Evolutionary conservation across 345 rosid genomes (phyloP).

Genomic region (Abelmoschus esculentus): DNA sequence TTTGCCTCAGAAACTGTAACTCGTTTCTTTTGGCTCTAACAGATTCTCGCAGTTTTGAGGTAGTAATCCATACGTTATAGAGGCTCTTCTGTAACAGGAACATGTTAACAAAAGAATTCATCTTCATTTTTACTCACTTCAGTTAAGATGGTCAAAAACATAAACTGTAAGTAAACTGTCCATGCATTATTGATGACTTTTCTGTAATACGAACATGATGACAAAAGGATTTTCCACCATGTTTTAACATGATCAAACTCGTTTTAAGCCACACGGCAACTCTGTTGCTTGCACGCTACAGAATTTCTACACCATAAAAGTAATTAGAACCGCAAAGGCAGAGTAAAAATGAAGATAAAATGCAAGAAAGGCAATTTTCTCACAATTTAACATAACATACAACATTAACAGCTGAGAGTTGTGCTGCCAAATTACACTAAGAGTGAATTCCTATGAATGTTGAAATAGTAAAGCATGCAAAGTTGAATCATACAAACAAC

Average conservation of each 20-base stretch:
- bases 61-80: slow-evolving; percentile 45
- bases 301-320: neutral
- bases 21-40: slow-evolving; percentile 54
- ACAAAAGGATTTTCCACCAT: neutral
- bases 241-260: neutral
- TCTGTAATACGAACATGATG: neutral
- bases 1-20: slow-evolving; percentile 57
- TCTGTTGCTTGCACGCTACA: neutral
- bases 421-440: neutral
- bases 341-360: neutral
- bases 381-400: neutral
- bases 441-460: neutral
- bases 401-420: neutral
- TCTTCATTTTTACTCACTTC: neutral
- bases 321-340: neutral
- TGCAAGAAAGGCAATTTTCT: neutral
- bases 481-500: neutral
- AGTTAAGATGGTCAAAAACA: neutral
- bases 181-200: neutral
- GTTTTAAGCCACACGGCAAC: neutral
- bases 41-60: slow-evolving; percentile 61
- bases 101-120: neutral
- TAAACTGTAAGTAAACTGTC: neutral
- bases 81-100: slow-evolving; percentile 54
- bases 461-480: neutral